phyloP scores from a whole-genome alignment of 805 yeast genomes.

The Hemisphaericaspora nanyangensis region DNA sequence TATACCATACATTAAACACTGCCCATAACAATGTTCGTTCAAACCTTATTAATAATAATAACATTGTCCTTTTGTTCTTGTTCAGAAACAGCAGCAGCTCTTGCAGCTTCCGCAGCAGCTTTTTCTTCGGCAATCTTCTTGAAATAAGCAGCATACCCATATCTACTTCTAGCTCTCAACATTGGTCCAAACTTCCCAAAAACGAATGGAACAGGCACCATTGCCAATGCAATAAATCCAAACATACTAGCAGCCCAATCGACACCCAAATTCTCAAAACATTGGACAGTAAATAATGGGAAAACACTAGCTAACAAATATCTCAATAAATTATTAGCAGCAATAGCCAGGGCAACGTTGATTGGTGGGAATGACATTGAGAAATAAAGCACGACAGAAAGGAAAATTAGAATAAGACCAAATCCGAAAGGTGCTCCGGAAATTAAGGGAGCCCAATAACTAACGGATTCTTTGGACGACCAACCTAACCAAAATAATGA shows the following conservation, averaged over 20 bases:
- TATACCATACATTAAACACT: too few species aligned
- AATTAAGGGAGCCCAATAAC: slow-evolving; percentile 73
- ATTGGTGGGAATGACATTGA: slow-evolving; percentile 70
- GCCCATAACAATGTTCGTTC: too few species aligned
- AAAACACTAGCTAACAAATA: slow-evolving; percentile 73
- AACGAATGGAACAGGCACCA: slow-evolving; percentile 74
- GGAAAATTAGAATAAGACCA: slow-evolving; percentile 68
- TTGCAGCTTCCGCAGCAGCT: slow-evolving; percentile 9
- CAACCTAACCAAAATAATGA: slow-evolving; percentile 80
- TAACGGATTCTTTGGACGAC: slow-evolving; percentile 59
- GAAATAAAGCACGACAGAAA: slow-evolving; percentile 65
- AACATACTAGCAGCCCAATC: slow-evolving; percentile 79
- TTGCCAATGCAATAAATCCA: slow-evolving; percentile 60
- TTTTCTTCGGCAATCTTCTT: slow-evolving; percentile 16
- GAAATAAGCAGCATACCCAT: slow-evolving; percentile 51
- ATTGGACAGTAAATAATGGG: slow-evolving; percentile 82
- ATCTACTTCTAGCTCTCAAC: slow-evolving; percentile 55
- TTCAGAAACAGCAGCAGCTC: not conserved
- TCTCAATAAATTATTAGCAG: slow-evolving; percentile 81
- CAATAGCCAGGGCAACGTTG: slow-evolving; percentile 80
- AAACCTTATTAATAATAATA: slow-evolving; percentile 11
- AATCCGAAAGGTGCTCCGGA: slow-evolving; percentile 81
- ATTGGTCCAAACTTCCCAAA: slow-evolving; percentile 56
- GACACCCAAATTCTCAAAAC: slow-evolving; percentile 66
- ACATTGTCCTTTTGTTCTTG: not conserved